Percentiles rank a stretch among this genome's conserved stretches.
These are phyloP conservation scores for Aplosporella prunicola DNA, from an alignment of 2,329 filamentous ascomycete species.

Conservation along the genomic window DNA sequence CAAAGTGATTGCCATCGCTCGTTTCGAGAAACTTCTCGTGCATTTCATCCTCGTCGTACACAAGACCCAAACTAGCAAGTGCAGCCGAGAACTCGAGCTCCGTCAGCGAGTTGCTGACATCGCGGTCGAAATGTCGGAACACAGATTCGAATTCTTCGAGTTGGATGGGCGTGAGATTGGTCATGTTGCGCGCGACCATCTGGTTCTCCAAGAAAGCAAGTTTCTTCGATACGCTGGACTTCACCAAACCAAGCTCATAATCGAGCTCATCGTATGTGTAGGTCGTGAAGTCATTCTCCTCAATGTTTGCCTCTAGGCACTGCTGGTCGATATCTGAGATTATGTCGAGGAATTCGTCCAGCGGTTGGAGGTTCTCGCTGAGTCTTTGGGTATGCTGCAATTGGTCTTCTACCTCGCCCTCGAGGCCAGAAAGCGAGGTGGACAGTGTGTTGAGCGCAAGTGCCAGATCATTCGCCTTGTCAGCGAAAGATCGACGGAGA, in stretches of 20 bases:
- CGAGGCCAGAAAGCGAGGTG: constrained; percentile 87
- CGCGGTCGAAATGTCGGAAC: constrained; percentile 94
- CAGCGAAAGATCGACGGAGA: constrained; percentile 83
- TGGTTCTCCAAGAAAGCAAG: constrained; percentile 95
- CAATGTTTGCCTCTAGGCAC: constrained; percentile 93
- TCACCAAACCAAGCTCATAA: constrained; percentile 88
- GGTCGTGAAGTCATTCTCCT: constrained; percentile 99
- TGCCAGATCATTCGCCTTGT: constrained; percentile 97
- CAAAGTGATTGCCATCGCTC: constrained; percentile 66
- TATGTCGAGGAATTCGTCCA: constrained; percentile 84
- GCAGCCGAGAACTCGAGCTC: constrained; percentile 96
- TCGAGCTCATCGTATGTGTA: constrained; percentile 95
- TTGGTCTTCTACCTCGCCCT: constrained; percentile 95
- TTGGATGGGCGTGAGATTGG: constrained; percentile 94
- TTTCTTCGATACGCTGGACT: constrained; percentile 90
- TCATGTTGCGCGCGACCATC: constrained; percentile 97
- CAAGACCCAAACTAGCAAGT: constrained; percentile 84
- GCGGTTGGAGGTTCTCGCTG: constrained; percentile 72
- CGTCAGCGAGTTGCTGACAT: constrained; percentile 78
- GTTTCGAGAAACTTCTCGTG: constrained; percentile 87
- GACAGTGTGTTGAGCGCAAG: constrained; percentile 91
- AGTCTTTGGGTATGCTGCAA: constrained; percentile 77
- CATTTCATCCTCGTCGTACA: constrained; percentile 98
- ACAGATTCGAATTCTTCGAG: constrained; percentile 98
- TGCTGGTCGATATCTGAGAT: constrained; percentile 80